phyloP scores from a whole-genome alignment of 2,329 filamentous ascomycete genomes.

The Neocucurbitaria cava region DNA sequence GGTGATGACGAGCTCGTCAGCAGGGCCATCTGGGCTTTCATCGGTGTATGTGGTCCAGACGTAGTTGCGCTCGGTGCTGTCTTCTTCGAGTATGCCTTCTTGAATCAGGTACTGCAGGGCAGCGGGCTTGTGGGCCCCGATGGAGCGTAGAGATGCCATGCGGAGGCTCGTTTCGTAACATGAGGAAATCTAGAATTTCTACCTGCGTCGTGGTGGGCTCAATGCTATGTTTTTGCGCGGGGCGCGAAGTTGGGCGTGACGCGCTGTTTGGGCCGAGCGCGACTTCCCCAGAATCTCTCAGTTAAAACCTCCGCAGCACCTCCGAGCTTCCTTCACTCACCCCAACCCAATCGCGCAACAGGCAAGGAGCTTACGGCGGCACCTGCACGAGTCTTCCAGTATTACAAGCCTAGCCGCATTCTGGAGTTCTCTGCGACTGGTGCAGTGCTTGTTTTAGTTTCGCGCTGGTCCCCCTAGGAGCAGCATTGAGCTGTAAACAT shows the following conservation, averaged over 20 bases:
- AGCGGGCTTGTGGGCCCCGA: conserved; percentile 88
- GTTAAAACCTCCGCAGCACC: conserved; percentile 16
- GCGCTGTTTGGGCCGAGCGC: conserved; percentile 28
- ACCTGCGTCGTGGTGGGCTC: conserved; percentile 11
- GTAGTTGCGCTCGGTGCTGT: conserved; percentile 72
- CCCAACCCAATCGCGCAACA: conserved; percentile 2
- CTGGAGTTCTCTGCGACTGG: not conserved
- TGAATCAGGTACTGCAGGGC: conserved; percentile 82
- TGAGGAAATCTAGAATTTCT: conserved; percentile 27
- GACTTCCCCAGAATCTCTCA: conserved; percentile 13
- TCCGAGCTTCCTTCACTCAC: conserved; percentile 15
- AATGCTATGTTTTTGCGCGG: conserved; percentile 25
- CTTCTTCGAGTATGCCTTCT: conserved; percentile 75
- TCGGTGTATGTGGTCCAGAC: conserved; percentile 73
- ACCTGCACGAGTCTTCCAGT: not conserved
- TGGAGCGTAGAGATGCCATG: conserved; percentile 91
- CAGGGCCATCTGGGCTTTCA: conserved; percentile 54
- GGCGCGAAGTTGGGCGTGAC: conserved; percentile 27
- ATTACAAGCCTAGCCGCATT: not conserved
- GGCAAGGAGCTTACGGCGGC: not conserved
- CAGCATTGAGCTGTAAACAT: conserved; percentile 53
- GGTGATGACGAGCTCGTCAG: conserved; percentile 84
- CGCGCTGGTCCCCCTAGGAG: not conserved
- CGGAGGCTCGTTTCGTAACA: conserved; percentile 37
- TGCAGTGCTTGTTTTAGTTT: not conserved